These are phyloP conservation scores for Verticillium alfalfae DNA, from an alignment of 2,329 filamentous ascomycete species.

Conservation along the genomic window DNA sequence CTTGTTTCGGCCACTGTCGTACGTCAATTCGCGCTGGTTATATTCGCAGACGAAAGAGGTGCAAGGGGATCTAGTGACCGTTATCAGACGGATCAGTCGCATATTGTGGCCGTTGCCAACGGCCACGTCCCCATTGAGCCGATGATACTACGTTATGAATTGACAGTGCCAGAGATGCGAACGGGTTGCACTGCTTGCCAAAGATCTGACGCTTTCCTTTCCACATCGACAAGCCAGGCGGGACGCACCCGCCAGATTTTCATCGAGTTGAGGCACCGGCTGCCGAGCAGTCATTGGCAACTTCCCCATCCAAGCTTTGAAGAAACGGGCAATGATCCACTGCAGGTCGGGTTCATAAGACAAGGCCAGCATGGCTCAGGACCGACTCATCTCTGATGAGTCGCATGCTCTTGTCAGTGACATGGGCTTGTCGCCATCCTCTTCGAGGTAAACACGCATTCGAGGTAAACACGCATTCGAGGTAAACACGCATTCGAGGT, in stretches of 20 bases:
- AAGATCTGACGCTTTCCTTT: neutral
- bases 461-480: no score
- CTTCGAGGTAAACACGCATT: no score
- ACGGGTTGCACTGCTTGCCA: neutral
- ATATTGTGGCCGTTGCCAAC: neutral
- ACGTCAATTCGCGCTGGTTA: constrained; percentile 19
- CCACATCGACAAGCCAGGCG: neutral
- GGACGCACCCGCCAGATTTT: neutral
- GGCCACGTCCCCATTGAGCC: neutral
- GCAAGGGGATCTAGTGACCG: neutral
- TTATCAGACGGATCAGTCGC: neutral
- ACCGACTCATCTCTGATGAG: neutral
- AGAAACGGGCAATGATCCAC: neutral
- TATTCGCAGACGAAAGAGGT: constrained; percentile 13
- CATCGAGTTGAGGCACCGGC: neutral
- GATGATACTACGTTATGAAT: neutral
- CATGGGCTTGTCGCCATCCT: neutral
- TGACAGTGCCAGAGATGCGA: neutral
- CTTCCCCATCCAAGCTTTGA: neutral
- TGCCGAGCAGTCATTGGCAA: neutral
- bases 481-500: no score
- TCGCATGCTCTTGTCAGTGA: neutral
- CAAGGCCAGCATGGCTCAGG: neutral
- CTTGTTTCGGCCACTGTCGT: constrained; percentile 13
- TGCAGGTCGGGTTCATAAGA: neutral